Conservation (phyloP, 2,329 filamentous ascomycete species). For the Aspergillus sp. region DNA sequence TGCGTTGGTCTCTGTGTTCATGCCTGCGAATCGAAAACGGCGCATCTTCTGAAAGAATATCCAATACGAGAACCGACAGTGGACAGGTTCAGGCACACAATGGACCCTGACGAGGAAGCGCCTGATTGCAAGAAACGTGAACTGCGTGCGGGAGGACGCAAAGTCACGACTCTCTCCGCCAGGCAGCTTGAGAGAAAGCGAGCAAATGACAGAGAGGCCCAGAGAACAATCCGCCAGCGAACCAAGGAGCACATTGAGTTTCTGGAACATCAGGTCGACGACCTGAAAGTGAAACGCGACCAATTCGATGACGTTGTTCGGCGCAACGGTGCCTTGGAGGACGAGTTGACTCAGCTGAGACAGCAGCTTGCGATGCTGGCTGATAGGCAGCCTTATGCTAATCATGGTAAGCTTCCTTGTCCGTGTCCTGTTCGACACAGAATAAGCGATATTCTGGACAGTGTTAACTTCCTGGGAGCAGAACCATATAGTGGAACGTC, state of each 20-base stretch:
- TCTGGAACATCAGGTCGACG: slow-evolving; percentile 46
- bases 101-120: slow-evolving; percentile 15
- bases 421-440: too few species aligned
- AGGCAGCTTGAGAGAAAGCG: slow-evolving; percentile 52
- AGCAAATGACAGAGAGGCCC: slow-evolving; percentile 52
- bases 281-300: slow-evolving; percentile 42
- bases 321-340: slow-evolving; percentile 46
- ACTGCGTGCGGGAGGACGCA: slow-evolving; percentile 48
- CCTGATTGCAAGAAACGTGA: slow-evolving; percentile 23
- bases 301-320: slow-evolving; percentile 44
- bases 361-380: slow-evolving; percentile 34
- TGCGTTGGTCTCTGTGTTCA: background rate
- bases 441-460: too few species aligned
- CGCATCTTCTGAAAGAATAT: background rate
- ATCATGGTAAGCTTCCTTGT: slow-evolving; percentile 10
- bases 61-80: background rate
- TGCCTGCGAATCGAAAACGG: background rate
- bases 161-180: slow-evolving; percentile 47
- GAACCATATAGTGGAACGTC: slow-evolving; percentile 13
- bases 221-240: slow-evolving; percentile 49
- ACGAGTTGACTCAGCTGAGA: slow-evolving; percentile 45
- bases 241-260: slow-evolving; percentile 52
- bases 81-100: slow-evolving; percentile 8
- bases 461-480: slow-evolving; percentile 2
- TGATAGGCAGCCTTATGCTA: slow-evolving; percentile 14